These are phyloP conservation scores for Aspergillus fumigatiaffinis DNA, from an alignment of 2,329 filamentous ascomycete genomes.

Conservation along the genomic window DNA sequence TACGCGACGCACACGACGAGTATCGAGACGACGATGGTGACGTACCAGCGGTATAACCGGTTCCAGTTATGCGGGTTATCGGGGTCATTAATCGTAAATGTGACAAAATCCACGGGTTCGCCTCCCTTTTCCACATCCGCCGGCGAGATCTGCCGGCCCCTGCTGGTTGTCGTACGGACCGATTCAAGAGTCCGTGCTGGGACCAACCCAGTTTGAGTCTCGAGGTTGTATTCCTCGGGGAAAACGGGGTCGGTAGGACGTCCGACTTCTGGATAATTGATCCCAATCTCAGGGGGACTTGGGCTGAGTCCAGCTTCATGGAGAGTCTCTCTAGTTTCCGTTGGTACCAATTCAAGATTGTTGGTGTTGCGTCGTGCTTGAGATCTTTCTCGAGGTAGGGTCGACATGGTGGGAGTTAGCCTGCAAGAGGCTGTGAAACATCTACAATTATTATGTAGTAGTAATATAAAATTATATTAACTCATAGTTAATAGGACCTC, in stretches of 20 bases:
- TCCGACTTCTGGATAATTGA: conserved; percentile 28
- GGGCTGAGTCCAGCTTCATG: conserved; percentile 20
- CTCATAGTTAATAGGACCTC: not conserved
- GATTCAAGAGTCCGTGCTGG: conserved; percentile 8
- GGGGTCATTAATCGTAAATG: conserved; percentile 64
- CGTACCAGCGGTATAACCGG: conserved; percentile 69
- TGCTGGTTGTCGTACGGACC: conserved; percentile 3
- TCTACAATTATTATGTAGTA: not conserved
- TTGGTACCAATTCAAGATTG: not conserved
- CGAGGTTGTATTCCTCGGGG: conserved; percentile 13
- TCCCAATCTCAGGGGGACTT: conserved; percentile 18
- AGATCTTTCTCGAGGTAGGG: not conserved
- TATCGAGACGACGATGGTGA: conserved; percentile 73
- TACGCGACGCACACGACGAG: conserved; percentile 69
- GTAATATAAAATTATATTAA: not conserved
- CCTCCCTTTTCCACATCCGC: conserved; percentile 27
- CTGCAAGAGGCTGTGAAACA: not conserved
- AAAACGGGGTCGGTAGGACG: conserved; percentile 8
- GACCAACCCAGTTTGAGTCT: conserved; percentile 11
- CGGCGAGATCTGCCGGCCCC: not conserved
- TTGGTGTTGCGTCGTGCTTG: not conserved
- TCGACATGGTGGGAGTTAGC: not conserved
- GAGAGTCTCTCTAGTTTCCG: conserved; percentile 23
- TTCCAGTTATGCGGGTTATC: conserved; percentile 79
- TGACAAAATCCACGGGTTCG: conserved; percentile 43